phyloP scores from a whole-genome alignment of 345 rosid species.

The Citrus inodora region DNA sequence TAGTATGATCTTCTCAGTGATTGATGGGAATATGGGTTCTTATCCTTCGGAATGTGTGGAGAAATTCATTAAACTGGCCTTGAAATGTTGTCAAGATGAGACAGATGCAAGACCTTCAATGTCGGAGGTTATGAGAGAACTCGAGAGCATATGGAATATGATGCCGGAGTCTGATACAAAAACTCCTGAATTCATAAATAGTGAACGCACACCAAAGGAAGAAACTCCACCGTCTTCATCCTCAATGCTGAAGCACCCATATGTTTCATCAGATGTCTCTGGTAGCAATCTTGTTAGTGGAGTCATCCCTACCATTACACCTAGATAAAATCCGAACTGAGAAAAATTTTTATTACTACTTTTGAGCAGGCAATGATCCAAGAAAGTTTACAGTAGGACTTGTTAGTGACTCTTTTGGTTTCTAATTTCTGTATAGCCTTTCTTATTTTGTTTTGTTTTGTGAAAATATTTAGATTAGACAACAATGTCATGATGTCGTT shows the following conservation, averaged over 20 bases:
- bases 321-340: slow-evolving; percentile 38
- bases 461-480: not conserved
- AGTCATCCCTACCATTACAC: slow-evolving; percentile 56
- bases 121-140: slow-evolving; percentile 85
- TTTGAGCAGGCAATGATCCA: not conserved
- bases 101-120: slow-evolving; percentile 83
- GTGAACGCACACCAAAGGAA: slow-evolving; percentile 9
- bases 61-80: slow-evolving; percentile 67
- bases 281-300: slow-evolving; percentile 93
- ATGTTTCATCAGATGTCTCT: slow-evolving; percentile 69
- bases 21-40: slow-evolving; percentile 91
- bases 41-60: slow-evolving; percentile 81
- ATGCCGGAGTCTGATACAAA: slow-evolving; percentile 49
- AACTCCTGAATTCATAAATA: slow-evolving; percentile 10
- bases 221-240: slow-evolving; percentile 44
- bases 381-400: not conserved
- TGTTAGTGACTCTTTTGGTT: not conserved
- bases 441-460: not conserved
- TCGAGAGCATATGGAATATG: slow-evolving; percentile 63
- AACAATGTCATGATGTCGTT: not conserved
- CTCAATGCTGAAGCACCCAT: slow-evolving; percentile 37
- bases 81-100: slow-evolving; percentile 73
- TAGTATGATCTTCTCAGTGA: slow-evolving; percentile 65
- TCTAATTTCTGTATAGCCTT: slow-evolving; percentile 1
- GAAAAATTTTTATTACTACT: not conserved